Percentiles rank a stretch among this genome's conserved stretches.
Conservation (phyloP, 1,284 basidiomycete genomes). For the Melampsora americana region DNA sequence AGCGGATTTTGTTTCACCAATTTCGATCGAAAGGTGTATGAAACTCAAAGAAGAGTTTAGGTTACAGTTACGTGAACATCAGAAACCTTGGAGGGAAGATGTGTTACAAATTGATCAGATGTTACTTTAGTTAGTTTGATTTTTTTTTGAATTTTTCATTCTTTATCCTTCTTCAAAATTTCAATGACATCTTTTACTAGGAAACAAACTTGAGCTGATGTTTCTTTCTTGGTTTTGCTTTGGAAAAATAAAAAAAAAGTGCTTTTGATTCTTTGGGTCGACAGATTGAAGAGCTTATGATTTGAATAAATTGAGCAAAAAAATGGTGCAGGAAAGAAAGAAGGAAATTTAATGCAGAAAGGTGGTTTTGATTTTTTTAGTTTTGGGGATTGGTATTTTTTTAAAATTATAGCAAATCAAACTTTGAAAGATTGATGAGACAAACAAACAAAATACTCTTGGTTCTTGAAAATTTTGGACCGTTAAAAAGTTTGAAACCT, state of each 20-base stretch:
- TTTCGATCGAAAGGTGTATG: constrained; percentile 38
- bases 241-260: background rate
- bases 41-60: constrained; percentile 31
- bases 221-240: background rate
- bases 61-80: constrained; percentile 23
- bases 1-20: constrained; percentile 39
- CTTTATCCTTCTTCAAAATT: no score
- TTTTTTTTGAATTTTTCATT: no score
- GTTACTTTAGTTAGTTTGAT: constrained; percentile 27
- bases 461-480: no score
- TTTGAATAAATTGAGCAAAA: no score
- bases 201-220: background rate
- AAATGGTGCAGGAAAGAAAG: no score
- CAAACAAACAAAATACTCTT: no score
- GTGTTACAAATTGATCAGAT: constrained; percentile 43
- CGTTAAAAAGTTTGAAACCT: no score
- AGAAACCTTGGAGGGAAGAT: constrained; percentile 40
- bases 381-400: no score
- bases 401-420: no score
- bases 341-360: no score
- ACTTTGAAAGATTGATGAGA: no score
- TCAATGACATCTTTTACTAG: background rate
- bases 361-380: no score
- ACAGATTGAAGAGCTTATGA: background rate
- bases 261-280: background rate